Evolutionary conservation across 345 rosid genomes (phyloP).

Genomic region (Populus nigra): DNA sequence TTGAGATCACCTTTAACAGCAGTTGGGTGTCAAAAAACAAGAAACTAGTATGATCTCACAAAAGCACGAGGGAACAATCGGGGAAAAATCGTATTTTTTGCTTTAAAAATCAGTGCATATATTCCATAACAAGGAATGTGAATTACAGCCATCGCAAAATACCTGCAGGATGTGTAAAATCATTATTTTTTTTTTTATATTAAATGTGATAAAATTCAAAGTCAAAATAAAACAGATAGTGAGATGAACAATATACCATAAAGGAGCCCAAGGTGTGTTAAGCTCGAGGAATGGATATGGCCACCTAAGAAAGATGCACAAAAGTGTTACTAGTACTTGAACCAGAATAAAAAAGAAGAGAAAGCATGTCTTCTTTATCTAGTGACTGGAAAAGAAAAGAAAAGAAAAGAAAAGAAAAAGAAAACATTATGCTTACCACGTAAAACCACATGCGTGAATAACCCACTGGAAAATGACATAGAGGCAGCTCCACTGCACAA

Average conservation of each 20-base stretch:
- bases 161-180: conserved; percentile 42
- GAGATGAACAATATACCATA: conserved; percentile 44
- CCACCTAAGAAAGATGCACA: conserved; percentile 54
- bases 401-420: neutral
- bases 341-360: neutral
- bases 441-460: conserved; percentile 72
- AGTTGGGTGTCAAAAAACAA: neutral
- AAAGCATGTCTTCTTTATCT: neutral
- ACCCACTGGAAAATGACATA: conserved; percentile 83
- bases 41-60: conserved; percentile 28
- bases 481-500: conserved; percentile 70
- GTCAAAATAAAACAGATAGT: neutral
- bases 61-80: conserved; percentile 51
- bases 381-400: neutral
- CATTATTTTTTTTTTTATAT: neutral
- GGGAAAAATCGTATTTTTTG: conserved; percentile 41
- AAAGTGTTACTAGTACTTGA: conserved; percentile 6
- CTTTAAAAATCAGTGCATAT: conserved; percentile 50
- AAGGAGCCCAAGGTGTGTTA: conserved; percentile 59
- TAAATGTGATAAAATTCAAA: neutral
- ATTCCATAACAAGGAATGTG: conserved; percentile 79
- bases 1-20: neutral
- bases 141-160: conserved; percentile 46
- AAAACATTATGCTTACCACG: conserved; percentile 47
- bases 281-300: conserved; percentile 87